These are phyloP conservation scores for Hypoxylon trugodes DNA, from an alignment of 495 filamentous ascomycete species.

Conservation along the genomic window DNA sequence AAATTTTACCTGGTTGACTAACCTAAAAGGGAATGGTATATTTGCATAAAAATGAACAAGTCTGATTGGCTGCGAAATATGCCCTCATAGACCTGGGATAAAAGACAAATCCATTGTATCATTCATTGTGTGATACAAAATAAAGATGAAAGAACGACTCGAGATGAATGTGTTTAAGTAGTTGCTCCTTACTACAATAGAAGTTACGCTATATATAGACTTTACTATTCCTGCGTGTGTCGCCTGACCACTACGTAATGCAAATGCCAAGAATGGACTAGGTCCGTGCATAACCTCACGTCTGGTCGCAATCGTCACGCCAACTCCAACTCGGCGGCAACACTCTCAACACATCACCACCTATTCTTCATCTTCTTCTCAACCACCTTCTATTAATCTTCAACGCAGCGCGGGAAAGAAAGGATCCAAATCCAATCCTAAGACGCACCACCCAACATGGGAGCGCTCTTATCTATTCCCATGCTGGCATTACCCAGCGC, in stretches of 20 bases:
- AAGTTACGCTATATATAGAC: neutral
- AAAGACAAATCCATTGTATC: no score
- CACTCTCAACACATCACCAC: constrained; percentile 11
- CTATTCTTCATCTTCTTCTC: constrained; percentile 2
- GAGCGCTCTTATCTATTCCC: constrained; percentile 88
- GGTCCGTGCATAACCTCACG: constrained; percentile 18
- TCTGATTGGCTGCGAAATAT: no score
- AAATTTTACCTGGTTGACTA: no score
- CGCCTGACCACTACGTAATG: constrained; percentile 26
- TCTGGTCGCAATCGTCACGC: constrained; percentile 23
- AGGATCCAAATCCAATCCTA: neutral
- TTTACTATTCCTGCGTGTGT: neutral
- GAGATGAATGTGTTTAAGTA: no score
- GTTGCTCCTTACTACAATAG: no score
- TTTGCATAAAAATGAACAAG: no score
- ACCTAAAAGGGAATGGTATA: no score
- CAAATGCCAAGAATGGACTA: constrained; percentile 4
- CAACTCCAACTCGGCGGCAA: constrained; percentile 19
- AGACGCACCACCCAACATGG: constrained; percentile 66
- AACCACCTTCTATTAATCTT: neutral
- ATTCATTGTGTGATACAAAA: no score
- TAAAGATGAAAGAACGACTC: no score
- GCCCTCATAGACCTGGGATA: no score
- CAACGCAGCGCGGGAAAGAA: neutral
- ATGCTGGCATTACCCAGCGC: constrained; percentile 86